A percentile compares a stretch with the other conserved stretches of the same genome.
These are phyloP conservation scores for Talaromyces atroroseus DNA, from an alignment of 2,329 filamentous ascomycete species.

Conservation along the genomic window DNA sequence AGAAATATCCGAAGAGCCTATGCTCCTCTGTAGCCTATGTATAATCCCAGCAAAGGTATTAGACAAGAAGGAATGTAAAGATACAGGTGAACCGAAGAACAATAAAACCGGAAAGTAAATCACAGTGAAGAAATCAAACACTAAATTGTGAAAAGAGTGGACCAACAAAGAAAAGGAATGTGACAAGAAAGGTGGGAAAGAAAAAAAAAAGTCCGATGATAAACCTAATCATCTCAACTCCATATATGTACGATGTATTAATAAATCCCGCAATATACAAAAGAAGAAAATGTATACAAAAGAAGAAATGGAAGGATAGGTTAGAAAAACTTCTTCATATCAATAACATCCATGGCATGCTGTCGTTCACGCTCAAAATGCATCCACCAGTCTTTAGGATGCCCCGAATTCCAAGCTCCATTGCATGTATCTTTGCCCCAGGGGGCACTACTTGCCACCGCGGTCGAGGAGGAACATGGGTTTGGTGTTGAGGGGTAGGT, in stretches of 20 bases:
- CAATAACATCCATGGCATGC: slow-evolving; percentile 26
- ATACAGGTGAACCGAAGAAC: not conserved
- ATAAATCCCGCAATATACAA: not conserved
- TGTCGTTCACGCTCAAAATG: slow-evolving; percentile 40
- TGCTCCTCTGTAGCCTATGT: not conserved
- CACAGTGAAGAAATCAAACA: not conserved
- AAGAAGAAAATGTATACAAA: too few relatives aligned
- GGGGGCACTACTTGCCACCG: slow-evolving; percentile 21
- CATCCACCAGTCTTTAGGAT: slow-evolving; percentile 42
- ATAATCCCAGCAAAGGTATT: not conserved
- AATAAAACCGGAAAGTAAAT: not conserved
- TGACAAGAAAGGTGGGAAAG: not conserved
- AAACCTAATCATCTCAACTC: not conserved
- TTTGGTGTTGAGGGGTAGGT: slow-evolving; percentile 28
- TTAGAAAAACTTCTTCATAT: slow-evolving; percentile 32
- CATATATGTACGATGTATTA: not conserved
- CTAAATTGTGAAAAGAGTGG: not conserved
- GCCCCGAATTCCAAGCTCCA: slow-evolving; percentile 38
- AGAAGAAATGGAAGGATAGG: not conserved
- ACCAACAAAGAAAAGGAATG: too few relatives aligned
- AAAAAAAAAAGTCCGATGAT: not conserved
- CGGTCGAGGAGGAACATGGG: slow-evolving; percentile 20
- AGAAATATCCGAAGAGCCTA: not conserved
- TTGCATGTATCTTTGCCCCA: slow-evolving; percentile 41
- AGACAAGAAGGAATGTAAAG: not conserved